Evolutionary conservation across 2,329 filamentous ascomycete species (phyloP).

Genomic region (Penicillium aurantiogriseum): DNA sequence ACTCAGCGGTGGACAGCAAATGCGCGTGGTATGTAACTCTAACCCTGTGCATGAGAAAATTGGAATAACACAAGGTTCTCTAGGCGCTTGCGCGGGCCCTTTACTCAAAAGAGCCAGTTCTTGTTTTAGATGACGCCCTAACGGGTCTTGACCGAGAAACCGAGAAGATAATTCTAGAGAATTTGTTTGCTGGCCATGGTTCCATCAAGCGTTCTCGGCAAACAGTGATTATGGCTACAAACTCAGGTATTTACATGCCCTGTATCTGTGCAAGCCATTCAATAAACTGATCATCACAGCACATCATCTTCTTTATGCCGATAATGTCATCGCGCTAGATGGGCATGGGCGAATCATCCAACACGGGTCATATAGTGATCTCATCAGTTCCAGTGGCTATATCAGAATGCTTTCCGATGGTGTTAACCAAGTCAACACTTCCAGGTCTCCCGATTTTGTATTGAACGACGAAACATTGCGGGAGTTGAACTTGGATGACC

Average conservation of each 20-base stretch:
- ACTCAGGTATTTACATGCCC: conserved; percentile 19
- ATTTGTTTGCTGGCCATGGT: conserved; percentile 42
- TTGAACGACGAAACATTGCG: conserved; percentile 23
- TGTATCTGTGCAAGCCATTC: neutral
- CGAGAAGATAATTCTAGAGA: conserved; percentile 41
- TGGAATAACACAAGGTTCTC: neutral
- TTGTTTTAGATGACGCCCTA: conserved; percentile 49
- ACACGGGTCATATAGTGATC: conserved; percentile 28
- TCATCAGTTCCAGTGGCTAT: conserved; percentile 24
- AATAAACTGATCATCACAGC: conserved; percentile 8
- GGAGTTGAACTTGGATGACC: conserved; percentile 21
- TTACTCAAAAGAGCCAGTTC: conserved; percentile 42
- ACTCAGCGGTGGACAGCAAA: conserved; percentile 21
- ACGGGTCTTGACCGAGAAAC: conserved; percentile 46
- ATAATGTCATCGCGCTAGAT: conserved; percentile 32
- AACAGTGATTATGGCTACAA: conserved; percentile 36
- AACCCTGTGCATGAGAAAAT: neutral
- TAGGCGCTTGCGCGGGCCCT: conserved; percentile 46
- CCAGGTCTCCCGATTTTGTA: conserved; percentile 8
- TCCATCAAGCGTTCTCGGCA: conserved; percentile 34
- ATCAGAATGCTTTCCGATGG: conserved; percentile 3
- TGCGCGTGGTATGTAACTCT: conserved; percentile 24
- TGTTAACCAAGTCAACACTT: neutral
- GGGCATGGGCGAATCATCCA: conserved; percentile 28
- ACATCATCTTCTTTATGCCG: conserved; percentile 29